These are phyloP conservation scores for Iris pallida DNA, from an alignment of 116 monocot genomes.

Conservation along the genomic window DNA sequence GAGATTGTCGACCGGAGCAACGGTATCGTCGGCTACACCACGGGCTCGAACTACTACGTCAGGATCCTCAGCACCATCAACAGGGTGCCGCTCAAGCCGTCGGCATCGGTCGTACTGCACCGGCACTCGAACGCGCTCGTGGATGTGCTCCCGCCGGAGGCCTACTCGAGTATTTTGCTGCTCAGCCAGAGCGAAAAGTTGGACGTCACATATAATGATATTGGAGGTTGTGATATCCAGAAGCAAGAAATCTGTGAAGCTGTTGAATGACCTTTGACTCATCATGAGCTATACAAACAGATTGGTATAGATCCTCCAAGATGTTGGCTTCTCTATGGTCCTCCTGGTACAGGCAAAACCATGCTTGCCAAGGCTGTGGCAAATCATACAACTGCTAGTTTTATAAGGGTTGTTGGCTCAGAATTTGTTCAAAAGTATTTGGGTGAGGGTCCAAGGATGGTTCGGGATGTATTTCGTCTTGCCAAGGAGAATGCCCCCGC, in stretches of 20 bases:
- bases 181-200: constrained; percentile 93
- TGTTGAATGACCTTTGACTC: constrained; percentile 89
- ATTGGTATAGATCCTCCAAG: constrained; percentile 97
- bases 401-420: constrained; percentile 95
- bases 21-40: constrained; percentile 94
- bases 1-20: constrained; percentile 99
- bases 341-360: constrained; percentile 98
- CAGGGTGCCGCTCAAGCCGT: constrained; percentile 82
- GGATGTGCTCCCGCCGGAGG: constrained; percentile 93
- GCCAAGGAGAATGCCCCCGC: constrained; percentile 99
- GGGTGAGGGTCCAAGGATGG: constrained; percentile 99
- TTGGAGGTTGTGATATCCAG: constrained; percentile 97
- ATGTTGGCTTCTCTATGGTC: constrained; percentile 94
- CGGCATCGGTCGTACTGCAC: constrained; percentile 88
- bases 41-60: constrained; percentile 92
- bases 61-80: constrained; percentile 93
- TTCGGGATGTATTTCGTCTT: constrained; percentile 95
- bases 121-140: constrained; percentile 94
- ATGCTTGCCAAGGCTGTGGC: constrained; percentile 99
- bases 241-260: constrained; percentile 99
- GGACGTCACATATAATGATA: constrained; percentile 92
- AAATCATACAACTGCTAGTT: constrained; percentile 93
- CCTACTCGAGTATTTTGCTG: constrained; percentile 89
- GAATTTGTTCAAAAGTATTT: constrained; percentile 99
- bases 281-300: constrained; percentile 95